Evolutionary conservation across 331 rosid species (phyloP).

Genomic region (Telfairia occidentalis): DNA sequence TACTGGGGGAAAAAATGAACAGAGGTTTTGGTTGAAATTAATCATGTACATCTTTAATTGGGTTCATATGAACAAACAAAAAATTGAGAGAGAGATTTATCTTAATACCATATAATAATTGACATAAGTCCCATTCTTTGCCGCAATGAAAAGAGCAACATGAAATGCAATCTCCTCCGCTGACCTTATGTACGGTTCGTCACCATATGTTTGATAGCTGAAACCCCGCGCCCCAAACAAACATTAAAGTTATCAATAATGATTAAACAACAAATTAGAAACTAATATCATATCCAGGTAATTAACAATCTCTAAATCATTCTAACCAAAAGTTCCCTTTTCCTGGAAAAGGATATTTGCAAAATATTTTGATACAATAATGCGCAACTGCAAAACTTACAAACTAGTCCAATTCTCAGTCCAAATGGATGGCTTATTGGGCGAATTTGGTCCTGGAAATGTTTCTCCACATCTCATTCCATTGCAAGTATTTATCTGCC

Average conservation of each 20-base stretch:
- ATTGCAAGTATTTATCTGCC: slow-evolving; percentile 76
- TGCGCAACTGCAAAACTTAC: slow-evolving; percentile 25
- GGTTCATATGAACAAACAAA: slow-evolving; percentile 1
- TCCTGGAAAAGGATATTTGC: background rate
- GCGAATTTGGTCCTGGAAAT: slow-evolving; percentile 75
- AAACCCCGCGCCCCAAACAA: background rate
- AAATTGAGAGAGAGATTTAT: background rate
- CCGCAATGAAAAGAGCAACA: slow-evolving; percentile 59
- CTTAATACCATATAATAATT: slow-evolving; percentile 55
- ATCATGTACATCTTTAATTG: background rate
- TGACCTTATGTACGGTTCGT: slow-evolving; percentile 56
- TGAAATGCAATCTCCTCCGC: slow-evolving; percentile 68
- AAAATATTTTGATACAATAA: background rate
- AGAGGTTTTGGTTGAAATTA: background rate
- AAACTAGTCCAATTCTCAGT: slow-evolving; percentile 91
- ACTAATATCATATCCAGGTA: background rate
- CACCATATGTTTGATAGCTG: slow-evolving; percentile 64
- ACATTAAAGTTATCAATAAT: background rate
- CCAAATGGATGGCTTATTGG: slow-evolving; percentile 77
- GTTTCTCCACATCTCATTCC: slow-evolving; percentile 68
- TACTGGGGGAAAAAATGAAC: slow-evolving; percentile 32
- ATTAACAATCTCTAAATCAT: background rate
- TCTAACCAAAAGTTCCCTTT: background rate
- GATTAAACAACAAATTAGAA: background rate
- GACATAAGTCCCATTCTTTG: slow-evolving; percentile 63